A percentile compares a stretch with the other conserved stretches of the same genome.
phyloP scores from a whole-genome alignment of 331 rosid species.

The Spiraea crenata region DNA sequence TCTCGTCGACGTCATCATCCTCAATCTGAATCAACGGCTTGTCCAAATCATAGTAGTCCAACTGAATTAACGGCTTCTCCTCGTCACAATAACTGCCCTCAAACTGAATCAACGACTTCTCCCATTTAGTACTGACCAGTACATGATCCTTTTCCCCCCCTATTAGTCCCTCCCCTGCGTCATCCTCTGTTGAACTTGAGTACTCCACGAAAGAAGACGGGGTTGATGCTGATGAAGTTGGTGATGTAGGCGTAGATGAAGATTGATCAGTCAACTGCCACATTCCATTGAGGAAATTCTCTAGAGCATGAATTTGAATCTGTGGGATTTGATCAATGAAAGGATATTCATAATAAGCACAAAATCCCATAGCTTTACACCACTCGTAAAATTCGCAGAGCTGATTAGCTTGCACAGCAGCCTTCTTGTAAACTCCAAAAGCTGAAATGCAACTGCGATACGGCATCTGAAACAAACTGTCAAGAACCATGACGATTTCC shows the following conservation, averaged over 20 bases:
- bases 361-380: constrained; percentile 53
- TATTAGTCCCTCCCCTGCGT: not conserved
- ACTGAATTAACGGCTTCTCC: constrained; percentile 1
- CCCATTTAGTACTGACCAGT: constrained; percentile 25
- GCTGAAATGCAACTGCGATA: constrained; percentile 44
- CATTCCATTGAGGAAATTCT: constrained; percentile 52
- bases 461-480: constrained; percentile 63
- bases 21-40: constrained; percentile 52
- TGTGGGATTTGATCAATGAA: constrained; percentile 51
- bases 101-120: constrained; percentile 24
- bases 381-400: constrained; percentile 59
- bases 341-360: constrained; percentile 59
- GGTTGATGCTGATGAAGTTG: constrained; percentile 2
- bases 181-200: constrained; percentile 26
- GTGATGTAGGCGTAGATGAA: constrained; percentile 18
- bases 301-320: constrained; percentile 53
- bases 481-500: constrained; percentile 49
- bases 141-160: not conserved
- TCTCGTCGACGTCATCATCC: constrained; percentile 26
- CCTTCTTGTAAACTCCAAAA: constrained; percentile 60
- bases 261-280: constrained; percentile 63
- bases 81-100: not conserved
- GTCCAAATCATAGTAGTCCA: constrained; percentile 28
- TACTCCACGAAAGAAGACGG: constrained; percentile 19
- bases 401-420: constrained; percentile 47